Conservation (phyloP, 2,329 filamentous ascomycete species). For the Metarhizium anisopliae region DNA sequence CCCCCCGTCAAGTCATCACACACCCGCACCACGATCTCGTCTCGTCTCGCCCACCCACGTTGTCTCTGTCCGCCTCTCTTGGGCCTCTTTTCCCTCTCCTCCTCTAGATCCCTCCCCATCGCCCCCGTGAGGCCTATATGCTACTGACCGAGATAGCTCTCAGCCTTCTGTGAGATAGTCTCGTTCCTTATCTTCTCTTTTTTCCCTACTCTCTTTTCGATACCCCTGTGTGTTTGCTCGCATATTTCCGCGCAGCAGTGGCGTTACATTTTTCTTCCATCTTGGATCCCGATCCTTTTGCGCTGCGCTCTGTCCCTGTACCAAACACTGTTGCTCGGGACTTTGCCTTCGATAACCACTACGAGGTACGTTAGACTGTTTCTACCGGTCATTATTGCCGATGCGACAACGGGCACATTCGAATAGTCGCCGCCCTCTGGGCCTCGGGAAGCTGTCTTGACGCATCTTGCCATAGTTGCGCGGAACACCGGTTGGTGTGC, state of each 20-base stretch:
- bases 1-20: constrained; percentile 6
- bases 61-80: constrained; percentile 6
- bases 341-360: neutral
- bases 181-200: constrained; percentile 1
- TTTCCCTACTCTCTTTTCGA: constrained; percentile 5
- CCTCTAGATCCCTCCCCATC: neutral
- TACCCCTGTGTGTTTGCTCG: constrained; percentile 10
- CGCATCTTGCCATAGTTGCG: neutral
- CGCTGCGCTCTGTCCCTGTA: neutral
- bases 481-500: neutral
- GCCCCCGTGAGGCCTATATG: constrained; percentile 3
- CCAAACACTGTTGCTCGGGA: neutral
- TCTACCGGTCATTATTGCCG: neutral
- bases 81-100: constrained; percentile 4
- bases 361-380: neutral
- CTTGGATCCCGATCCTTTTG: constrained; percentile 2
- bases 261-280: constrained; percentile 7
- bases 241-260: constrained; percentile 8
- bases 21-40: constrained; percentile 9
- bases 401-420: neutral
- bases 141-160: neutral
- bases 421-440: neutral
- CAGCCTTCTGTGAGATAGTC: constrained; percentile 1
- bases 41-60: constrained; percentile 10
- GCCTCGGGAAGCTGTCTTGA: neutral